Evolutionary conservation across 257 asterid genomes (phyloP), one percentile per base, ranked within the genome.

Genomic region (Solanum paucissectum): DNA sequence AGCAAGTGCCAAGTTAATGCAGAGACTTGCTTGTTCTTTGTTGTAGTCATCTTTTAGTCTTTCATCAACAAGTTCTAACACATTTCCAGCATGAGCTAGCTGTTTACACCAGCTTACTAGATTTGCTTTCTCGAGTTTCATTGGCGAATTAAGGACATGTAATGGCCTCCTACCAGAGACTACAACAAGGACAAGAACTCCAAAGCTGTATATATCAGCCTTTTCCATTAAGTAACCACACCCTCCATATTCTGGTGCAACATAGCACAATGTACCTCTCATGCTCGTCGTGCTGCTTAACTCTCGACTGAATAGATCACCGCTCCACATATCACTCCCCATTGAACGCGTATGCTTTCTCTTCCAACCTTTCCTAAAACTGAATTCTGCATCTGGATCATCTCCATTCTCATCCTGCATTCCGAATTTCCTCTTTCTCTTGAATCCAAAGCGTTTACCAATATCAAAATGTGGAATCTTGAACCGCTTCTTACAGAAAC

Each of bases 281-380:
- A 96, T 96, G 91, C 99, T 97, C 13, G 98, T 97, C 4, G 99
- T 95, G 96, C 99, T 97, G 84, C 99, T 95, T 38, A 97, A 77
- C 49, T 96, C 99, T n/a, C 98, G 91, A 87, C 99, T 97, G 60
- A 95, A 95, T n/a, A 94, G 88, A 92, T 97, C 99, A 23, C 97
- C 98, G 9, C 98, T 96, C 92, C 95, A 94, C 94, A 93, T 90
- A 1, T 93, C 99, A 52, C 98, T 94, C 29, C 93, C 93, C 71
- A 90, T 86, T 1, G 96, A 95, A 55, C 60, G 95, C 0, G 92
- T 87, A n/a, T 89, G 85, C 88, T 94, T 91, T 90, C 88, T 92
- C 88, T 85, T 94, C 90, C 94, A 91, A 20, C 98, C 97, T 83
- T 90, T 94, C 72, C 95, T 91, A 72, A 94, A 97, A 88, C 98